These are phyloP conservation scores for Umbellularia californica DNA, from an alignment of 164 flowering plant species.

Conservation along the genomic window DNA sequence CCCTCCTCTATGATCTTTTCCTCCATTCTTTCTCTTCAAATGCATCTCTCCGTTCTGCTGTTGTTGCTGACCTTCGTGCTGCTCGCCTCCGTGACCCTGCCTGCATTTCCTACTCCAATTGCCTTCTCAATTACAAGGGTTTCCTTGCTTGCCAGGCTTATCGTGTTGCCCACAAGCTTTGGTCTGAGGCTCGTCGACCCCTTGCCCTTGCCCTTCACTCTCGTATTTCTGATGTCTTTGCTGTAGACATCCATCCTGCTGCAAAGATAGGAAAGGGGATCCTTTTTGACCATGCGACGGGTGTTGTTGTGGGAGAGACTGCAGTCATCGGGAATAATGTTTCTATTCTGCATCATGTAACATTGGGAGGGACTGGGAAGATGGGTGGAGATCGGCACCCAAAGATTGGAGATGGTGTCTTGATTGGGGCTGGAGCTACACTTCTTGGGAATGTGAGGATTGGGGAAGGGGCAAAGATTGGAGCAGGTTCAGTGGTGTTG, in stretches of 20 bases:
- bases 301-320: conserved; percentile 67
- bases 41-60: conserved; percentile 46
- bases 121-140: conserved; percentile 86
- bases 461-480: conserved; percentile 65
- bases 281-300: conserved; percentile 61
- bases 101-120: conserved; percentile 75
- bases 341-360: conserved; percentile 60
- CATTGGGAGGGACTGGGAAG: conserved; percentile 65
- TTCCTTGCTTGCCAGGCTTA: conserved; percentile 74
- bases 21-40: conserved; percentile 58
- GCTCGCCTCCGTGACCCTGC: conserved; percentile 77
- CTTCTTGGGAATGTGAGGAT: conserved; percentile 51
- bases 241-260: conserved; percentile 63
- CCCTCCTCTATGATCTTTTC: conserved; percentile 80
- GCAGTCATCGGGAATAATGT: conserved; percentile 65
- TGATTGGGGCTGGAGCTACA: conserved; percentile 62
- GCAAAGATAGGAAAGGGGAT: conserved; percentile 52
- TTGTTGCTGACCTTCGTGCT: conserved; percentile 80
- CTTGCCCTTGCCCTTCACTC: conserved; percentile 58
- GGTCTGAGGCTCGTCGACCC: conserved; percentile 45
- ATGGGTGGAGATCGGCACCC: conserved; percentile 56
- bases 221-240: conserved; percentile 56
- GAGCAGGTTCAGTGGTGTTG: conserved; percentile 62
- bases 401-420: conserved; percentile 61
- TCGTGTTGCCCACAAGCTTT: conserved; percentile 53